Evolutionary conservation across 495 filamentous ascomycete genomes (phyloP), one percentile per base, ranked within the genome.

Genomic region (Trichoderma asperelloides): DNA sequence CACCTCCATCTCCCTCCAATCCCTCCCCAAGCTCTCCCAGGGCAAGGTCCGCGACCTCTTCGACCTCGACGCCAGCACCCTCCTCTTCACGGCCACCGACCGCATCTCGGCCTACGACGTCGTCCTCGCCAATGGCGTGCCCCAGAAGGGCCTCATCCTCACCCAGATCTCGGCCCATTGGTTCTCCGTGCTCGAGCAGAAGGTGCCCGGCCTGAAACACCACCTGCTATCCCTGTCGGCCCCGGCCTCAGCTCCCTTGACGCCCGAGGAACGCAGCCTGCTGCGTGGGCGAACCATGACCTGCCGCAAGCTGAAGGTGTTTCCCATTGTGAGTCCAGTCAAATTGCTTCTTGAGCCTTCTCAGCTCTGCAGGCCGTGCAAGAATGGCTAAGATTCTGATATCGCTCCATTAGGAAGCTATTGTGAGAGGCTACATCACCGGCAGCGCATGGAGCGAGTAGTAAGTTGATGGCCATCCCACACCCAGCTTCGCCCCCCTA

Each of bases 41-140:
- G 79, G 92, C 68, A 96, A 96, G 80, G 92, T 96, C 40, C 86
- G 92, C 69, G 91, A 95, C 72, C 78, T 97, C 25, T 97, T 91
- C 73, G 82, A 86, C 66, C 77, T 96, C 65, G 87, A 92, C 75
- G 80, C 87, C 27, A 79, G 86, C 65, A 91, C 89, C 2, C 84
- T 97, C 8, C 88, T 97, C 49, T 96, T 98, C 77, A 87, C 96
- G 49, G 88, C 95, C 21, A 90, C 89, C 25, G 94, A 98, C 76
- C 89, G 94, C 69, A 96, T 97, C 78, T 96, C 91, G 65, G 94
- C 94, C 64, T 96, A 91, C 81, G 94, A 97, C 84, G 91, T 96
- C 70, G 86, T 96, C 70, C 88, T 96, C 86, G 81, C 83, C 73
- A 96, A 96, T 83, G 93, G 93, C 57, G 86, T 97, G 60, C 89